Base-by-base conservation (phyloP, 2,329 filamentous ascomycete genomes). In the Sclerotinia borealis region DNA sequence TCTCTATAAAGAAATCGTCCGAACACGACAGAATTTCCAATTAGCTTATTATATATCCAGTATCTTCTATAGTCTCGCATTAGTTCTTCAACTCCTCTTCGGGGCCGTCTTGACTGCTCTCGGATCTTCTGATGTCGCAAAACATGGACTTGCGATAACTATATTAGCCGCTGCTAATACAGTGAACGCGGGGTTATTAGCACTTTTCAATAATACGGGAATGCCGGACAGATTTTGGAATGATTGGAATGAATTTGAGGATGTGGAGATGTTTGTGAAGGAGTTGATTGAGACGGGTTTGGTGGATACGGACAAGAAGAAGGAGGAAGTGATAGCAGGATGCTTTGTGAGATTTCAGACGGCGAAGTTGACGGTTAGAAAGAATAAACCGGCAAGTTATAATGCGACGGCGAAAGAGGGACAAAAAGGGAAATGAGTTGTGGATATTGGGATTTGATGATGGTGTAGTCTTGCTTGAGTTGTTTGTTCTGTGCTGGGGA, bases 71-170 rank as follows among this genome's bases (percentile, higher is more conserved):
- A 70, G 68, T 36, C 22, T 55, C 3, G 48, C 62, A 17, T 45
- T 72, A 8, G 55, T 72, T 31, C 48, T 68, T 1, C 70, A 72
- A 48, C 64, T 72, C 7, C 15, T 72, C 8, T 65, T 72, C 41
- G 70, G 69, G 6, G 69, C 69, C 2, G 60, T 67, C 3, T 61
- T 71, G 9, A 72, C 69, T 8, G 70, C 67, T 11, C 65, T 72
- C 3, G 67, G 68, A 13, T 65, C 69, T 0, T 62, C 58, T 1
- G 50, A 66, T 2, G 58, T 50, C 10, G 52, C 56, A 2, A 65
- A 64, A 47, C 31, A 64, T 27, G 61, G 63, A 13, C 47, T 65
- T 10, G 55, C 64, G 2, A 69, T 71, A 22, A 71, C 68, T 1
- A 47, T 69, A 3, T 58, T 72, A 3, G 70, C 70, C 2, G 68